Conservation (phyloP, 257 asterid genomes). For the Nicotiana benthamiana region DNA sequence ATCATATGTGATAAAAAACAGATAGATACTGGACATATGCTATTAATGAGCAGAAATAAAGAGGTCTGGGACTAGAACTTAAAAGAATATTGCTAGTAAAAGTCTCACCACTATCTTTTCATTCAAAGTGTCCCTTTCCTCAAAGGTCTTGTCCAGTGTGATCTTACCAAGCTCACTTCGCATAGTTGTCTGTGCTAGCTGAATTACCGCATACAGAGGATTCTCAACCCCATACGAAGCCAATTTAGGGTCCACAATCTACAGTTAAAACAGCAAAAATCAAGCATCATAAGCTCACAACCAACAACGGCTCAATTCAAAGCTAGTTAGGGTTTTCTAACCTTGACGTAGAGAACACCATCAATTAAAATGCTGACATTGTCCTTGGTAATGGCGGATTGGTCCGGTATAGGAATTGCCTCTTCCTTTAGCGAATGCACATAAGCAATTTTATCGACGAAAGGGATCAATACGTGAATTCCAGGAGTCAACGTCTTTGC, state of each 20-base stretch:
- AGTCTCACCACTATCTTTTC: slow-evolving; percentile 76
- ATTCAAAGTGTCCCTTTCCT: slow-evolving; percentile 83
- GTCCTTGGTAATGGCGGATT: slow-evolving; percentile 84
- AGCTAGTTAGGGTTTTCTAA: background rate
- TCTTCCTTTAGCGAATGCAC: slow-evolving; percentile 83
- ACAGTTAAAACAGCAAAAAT: background rate
- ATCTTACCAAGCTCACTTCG: slow-evolving; percentile 98
- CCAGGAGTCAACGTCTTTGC: slow-evolving; percentile 77
- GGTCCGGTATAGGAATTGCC: slow-evolving; percentile 69
- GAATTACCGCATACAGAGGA: slow-evolving; percentile 77
- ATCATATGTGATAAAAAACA: background rate
- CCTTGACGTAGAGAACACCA: slow-evolving; percentile 87
- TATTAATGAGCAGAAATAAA: background rate
- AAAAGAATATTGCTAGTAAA: background rate
- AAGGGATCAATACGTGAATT: slow-evolving; percentile 64
- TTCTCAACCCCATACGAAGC: slow-evolving; percentile 94
- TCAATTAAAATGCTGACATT: slow-evolving; percentile 75
- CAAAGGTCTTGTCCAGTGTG: slow-evolving; percentile 92
- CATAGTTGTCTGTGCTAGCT: slow-evolving; percentile 95
- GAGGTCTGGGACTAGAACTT: background rate
- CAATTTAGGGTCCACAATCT: slow-evolving; percentile 87
- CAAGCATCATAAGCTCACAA: slow-evolving; percentile 2
- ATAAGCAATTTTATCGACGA: slow-evolving; percentile 77
- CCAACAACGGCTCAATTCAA: background rate
- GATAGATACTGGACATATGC: background rate